Evolutionary conservation across 2,329 filamentous ascomycete species (phyloP), one percentile per base, ranked within the genome.

Genomic region (Epichloe glyceriae): DNA sequence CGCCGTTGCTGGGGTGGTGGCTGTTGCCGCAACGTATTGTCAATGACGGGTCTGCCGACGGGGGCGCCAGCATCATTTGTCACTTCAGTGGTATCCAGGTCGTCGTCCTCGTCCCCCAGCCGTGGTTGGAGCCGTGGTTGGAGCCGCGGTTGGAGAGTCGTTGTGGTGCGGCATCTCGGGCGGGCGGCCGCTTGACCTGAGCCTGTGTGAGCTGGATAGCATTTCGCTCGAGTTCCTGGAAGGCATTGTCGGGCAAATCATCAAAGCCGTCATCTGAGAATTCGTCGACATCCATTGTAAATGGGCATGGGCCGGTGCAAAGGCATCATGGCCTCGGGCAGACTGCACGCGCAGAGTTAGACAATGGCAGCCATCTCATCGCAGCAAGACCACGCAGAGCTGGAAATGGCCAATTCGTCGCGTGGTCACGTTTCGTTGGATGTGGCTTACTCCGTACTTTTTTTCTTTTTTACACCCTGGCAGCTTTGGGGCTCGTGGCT

Each of bases 251-350:
- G 55, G 80, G 76, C 41, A 85, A 67, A 40, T 75, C 71, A 62
- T 85, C 79, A 57, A 85, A 71, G 53, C 74, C 79, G 61, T 82
- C 80, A 61, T 83, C 81, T 53, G 73, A 78, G 61, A 80, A 83
- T 54, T 79, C 75, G 67, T 82, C 78, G 67, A 68, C 52, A 52
- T 68, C 66, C 67, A 70, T 70, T 52, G 49, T 56, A 55, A 50
- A 55, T 54, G 59, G 55, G 48, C 45, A 55, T 54, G 59, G 55
- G 48, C 45, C 51, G 40, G 14, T 33, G 33, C 20, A 26, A 37
- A 22, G 49, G 38, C 46, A 37, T 54, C 57, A 54, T 58, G 49
- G 54, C 46, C 38, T 52, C 50, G 5, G 26, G 22, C 15, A 19
- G 19, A 39, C 30, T 26, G 48, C 6, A 30, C 34, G 34, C 33